These are phyloP conservation scores for Diddensiella caesifluorescens DNA, from an alignment of 805 yeast species.

Conservation along the genomic window DNA sequence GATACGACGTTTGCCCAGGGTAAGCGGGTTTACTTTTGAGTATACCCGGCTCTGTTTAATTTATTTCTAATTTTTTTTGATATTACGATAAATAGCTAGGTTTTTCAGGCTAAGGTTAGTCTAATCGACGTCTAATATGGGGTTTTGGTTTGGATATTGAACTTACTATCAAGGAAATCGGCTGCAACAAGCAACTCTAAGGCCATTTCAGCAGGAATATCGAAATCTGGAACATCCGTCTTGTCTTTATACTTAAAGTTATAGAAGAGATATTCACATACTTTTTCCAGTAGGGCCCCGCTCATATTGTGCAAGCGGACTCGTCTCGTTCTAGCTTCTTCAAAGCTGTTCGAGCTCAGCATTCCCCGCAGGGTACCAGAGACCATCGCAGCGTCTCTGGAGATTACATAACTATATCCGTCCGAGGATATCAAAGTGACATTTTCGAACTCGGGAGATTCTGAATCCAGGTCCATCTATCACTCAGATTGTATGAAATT, in stretches of 20 bases:
- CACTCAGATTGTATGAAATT: no score
- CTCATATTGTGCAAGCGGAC: slow-evolving; percentile 61
- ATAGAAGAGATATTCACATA: slow-evolving; percentile 80
- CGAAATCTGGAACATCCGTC: slow-evolving; percentile 75
- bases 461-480: no score
- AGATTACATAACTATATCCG: slow-evolving; percentile 53
- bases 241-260: slow-evolving; percentile 54
- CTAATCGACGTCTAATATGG: neutral
- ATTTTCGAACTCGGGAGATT: slow-evolving; percentile 27
- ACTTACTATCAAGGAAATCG: slow-evolving; percentile 59
- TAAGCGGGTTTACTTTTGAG: slow-evolving; percentile 39
- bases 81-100: neutral
- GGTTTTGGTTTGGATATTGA: no score
- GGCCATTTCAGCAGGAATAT: slow-evolving; percentile 91
- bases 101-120: neutral
- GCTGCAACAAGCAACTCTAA: slow-evolving; percentile 88
- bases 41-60: neutral
- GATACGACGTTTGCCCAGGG: slow-evolving; percentile 41
- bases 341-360: slow-evolving; percentile 40
- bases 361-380: slow-evolving; percentile 59
- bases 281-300: slow-evolving; percentile 65
- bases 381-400: slow-evolving; percentile 70
- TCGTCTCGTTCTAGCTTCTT: slow-evolving; percentile 52
- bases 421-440: slow-evolving; percentile 73
- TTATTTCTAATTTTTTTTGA: slow-evolving; percentile 3